Evolutionary conservation across 1,139 yeast genomes (phyloP).

Genomic region (Chernovozyma sophiae-reginae): DNA sequence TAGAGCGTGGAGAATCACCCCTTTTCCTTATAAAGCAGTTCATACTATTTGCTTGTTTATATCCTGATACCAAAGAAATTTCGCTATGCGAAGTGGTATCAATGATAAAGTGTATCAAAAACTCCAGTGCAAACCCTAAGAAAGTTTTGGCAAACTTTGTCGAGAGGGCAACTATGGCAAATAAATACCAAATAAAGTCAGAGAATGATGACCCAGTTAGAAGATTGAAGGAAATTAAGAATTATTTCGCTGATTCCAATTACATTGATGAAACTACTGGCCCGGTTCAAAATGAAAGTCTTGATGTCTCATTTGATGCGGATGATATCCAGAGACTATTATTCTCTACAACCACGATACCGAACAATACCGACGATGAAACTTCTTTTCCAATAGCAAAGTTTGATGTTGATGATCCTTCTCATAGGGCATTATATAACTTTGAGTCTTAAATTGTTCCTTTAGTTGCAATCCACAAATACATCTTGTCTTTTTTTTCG

Average conservation of each 20-base stretch:
- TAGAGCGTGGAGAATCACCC: conserved; percentile 27
- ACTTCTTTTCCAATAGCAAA: not conserved
- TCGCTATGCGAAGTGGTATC: conserved; percentile 11
- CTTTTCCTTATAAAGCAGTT: conserved; percentile 23
- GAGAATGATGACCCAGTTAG: conserved; percentile 3
- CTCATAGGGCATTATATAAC: too few relatives aligned
- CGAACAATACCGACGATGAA: too few relatives aligned
- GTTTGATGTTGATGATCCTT: conserved; percentile 1
- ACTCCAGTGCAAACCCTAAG: conserved; percentile 11
- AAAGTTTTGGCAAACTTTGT: conserved; percentile 14
- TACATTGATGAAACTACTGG: too few relatives aligned
- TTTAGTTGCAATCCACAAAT: too few relatives aligned
- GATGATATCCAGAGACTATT: not conserved
- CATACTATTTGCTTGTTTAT: conserved; percentile 20
- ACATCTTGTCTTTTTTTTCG: too few relatives aligned
- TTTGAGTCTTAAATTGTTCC: too few relatives aligned
- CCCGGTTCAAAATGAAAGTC: not conserved
- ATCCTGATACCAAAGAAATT: conserved; percentile 11
- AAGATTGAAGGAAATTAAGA: conserved; percentile 1
- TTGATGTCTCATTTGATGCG: not conserved
- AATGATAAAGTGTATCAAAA: conserved; percentile 12
- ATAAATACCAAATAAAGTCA: not conserved
- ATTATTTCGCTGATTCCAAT: not conserved
- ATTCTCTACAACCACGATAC: too few relatives aligned
- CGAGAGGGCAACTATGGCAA: conserved; percentile 10